Conservation (phyloP, 2,329 filamentous ascomycete genomes). For the Neopestalotiopsis rosae region DNA sequence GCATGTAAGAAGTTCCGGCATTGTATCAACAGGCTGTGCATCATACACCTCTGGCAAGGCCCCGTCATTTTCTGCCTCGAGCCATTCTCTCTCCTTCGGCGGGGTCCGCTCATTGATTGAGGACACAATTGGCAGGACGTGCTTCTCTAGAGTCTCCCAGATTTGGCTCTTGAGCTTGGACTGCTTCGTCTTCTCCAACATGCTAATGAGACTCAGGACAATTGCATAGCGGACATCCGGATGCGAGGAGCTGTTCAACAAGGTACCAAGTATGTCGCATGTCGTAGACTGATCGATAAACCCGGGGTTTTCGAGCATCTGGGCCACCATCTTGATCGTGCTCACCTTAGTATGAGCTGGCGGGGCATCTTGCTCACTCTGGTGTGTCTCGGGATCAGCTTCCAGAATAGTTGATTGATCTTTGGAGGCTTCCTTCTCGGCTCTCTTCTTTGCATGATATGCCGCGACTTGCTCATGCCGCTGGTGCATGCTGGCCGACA, state of each 20-base stretch:
- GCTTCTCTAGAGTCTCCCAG: slow-evolving; percentile 31
- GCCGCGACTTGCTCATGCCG: slow-evolving; percentile 29
- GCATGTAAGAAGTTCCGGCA: slow-evolving; percentile 26
- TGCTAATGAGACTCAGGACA: slow-evolving; percentile 33
- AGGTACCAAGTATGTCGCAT: slow-evolving; percentile 33
- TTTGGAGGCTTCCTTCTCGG: slow-evolving; percentile 24
- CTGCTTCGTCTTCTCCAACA: slow-evolving; percentile 24
- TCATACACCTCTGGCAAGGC: slow-evolving; percentile 23
- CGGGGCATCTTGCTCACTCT: neutral
- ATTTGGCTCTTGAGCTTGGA: slow-evolving; percentile 27
- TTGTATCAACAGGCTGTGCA: slow-evolving; percentile 14
- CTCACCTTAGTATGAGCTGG: slow-evolving; percentile 38
- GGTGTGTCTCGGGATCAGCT: neutral
- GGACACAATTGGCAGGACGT: slow-evolving; percentile 34
- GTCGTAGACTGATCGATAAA: slow-evolving; percentile 32
- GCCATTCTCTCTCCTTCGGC: slow-evolving; percentile 36
- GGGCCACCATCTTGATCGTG: slow-evolving; percentile 44
- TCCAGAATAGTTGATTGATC: neutral
- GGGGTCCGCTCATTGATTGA: slow-evolving; percentile 36
- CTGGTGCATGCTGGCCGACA: slow-evolving; percentile 34
- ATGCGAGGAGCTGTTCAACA: slow-evolving; percentile 37
- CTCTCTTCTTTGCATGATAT: neutral
- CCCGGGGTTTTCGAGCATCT: slow-evolving; percentile 35
- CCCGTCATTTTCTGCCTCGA: slow-evolving; percentile 16
- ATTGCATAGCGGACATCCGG: slow-evolving; percentile 38